Percentiles rank a stretch among this genome's conserved stretches.
Conservation (phyloP, 306 rosid genomes). For the Glycyrrhiza uralensis region DNA sequence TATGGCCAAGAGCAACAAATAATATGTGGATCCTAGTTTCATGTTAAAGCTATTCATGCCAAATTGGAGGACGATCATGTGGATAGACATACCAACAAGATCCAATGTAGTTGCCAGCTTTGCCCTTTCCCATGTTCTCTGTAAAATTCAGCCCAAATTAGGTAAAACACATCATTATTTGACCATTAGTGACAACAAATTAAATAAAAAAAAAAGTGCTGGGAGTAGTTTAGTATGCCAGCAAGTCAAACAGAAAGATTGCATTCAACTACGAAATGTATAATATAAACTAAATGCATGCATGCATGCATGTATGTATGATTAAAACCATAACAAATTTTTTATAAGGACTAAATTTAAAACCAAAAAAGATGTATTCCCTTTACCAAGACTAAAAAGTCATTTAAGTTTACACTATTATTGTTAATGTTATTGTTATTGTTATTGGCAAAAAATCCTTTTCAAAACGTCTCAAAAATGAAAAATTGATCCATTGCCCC, state of each 20-base stretch:
- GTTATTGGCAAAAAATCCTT: not conserved
- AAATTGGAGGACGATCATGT: constrained; percentile 22
- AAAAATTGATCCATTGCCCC: not conserved
- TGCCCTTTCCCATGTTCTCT: constrained; percentile 99
- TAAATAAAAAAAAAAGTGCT: not conserved
- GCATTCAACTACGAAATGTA: not conserved
- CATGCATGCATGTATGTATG: too few relatives aligned
- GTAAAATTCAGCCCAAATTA: constrained; percentile 26
- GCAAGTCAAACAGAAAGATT: not conserved
- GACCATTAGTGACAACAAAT: not conserved
- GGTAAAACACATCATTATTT: constrained; percentile 3
- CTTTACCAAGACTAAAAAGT: too few relatives aligned
- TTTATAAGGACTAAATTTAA: too few relatives aligned
- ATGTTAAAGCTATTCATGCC: constrained; percentile 3
- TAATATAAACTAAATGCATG: not conserved
- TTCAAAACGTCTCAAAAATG: not conserved
- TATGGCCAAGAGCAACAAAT: not conserved
- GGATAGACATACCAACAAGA: constrained; percentile 66
- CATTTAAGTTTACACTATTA: too few relatives aligned
- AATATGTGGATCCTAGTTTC: not conserved
- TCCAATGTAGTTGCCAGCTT: constrained; percentile 82
- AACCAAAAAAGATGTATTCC: too few relatives aligned
- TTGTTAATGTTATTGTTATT: not conserved
- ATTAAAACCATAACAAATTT: too few relatives aligned
- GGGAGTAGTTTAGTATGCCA: not conserved